phyloP scores from a whole-genome alignment of 2,329 filamentous ascomycete species.

The Fusarium proliferatum region DNA sequence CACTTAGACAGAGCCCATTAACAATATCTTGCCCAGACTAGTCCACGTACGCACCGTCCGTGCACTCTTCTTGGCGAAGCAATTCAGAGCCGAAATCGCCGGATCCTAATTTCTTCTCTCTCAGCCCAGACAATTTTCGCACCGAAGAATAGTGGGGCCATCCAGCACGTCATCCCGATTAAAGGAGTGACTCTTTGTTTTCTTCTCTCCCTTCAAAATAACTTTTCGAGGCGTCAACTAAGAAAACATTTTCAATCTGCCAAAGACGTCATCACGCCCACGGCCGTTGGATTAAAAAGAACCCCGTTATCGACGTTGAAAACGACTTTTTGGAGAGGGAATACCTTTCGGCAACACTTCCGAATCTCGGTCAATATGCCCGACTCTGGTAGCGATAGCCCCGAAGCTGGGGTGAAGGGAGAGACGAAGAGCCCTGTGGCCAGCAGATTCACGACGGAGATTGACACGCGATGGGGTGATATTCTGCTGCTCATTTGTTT shows the following conservation, averaged over 20 bases:
- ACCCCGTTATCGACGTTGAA: too few relatives aligned
- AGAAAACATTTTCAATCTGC: background rate
- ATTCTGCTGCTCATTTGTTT: slow-evolving; percentile 41
- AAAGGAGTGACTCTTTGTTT: slow-evolving; percentile 13
- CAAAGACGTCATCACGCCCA: too few relatives aligned
- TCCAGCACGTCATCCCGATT: slow-evolving; percentile 31
- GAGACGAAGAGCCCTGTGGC: background rate
- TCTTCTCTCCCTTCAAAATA: slow-evolving; percentile 4
- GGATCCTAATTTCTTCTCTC: background rate
- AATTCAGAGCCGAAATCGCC: slow-evolving; percentile 21
- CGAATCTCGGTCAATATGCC: slow-evolving; percentile 19
- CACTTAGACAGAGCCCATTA: fast-evolving
- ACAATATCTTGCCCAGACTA: background rate
- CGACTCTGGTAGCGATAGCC: slow-evolving; percentile 32
- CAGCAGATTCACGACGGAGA: slow-evolving; percentile 32
- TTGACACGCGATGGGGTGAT: slow-evolving; percentile 42
- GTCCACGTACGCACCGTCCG: slow-evolving; percentile 16
- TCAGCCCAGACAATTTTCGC: background rate
- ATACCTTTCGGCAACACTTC: background rate
- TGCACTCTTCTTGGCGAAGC: slow-evolving; percentile 19
- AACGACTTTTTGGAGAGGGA: too few relatives aligned
- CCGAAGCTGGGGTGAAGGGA: slow-evolving; percentile 29
- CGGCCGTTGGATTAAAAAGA: too few relatives aligned
- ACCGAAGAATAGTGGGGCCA: slow-evolving; percentile 2
- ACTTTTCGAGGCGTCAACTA: background rate